Base-by-base conservation (phyloP, 495 filamentous ascomycete genomes). In the Beverwykella pulmonaria region DNA sequence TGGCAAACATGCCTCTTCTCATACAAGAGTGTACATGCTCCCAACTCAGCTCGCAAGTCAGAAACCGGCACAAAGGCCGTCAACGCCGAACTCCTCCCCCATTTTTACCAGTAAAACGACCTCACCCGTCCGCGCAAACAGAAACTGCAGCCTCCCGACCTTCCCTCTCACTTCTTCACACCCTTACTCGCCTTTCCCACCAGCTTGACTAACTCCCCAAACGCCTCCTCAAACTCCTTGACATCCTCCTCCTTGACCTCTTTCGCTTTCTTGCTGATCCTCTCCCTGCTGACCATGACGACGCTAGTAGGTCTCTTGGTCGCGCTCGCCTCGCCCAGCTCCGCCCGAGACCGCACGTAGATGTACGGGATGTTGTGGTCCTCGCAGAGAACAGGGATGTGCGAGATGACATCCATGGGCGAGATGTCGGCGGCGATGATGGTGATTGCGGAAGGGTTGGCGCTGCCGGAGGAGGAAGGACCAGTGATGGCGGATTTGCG, bases 291-390 rank as follows among this genome's bases (percentile, higher is more conserved):
- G 25, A 96, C 87, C 90, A 97, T 92, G 59, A 95, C 88, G 23
- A 97, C 93, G 78, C 91, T 95, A 27, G 94, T 98, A 23, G 94
- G 93, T 65, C 94, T 84, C 85, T 97, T 98, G 50, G 94, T 98
- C 66, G 85, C 87, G 26, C 92, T 91, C 26, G 94, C 92, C 59
- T 90, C 88, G 71, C 95, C 95, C 47, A 99, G 86, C 78, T 97
- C 92, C 58, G 90, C 92, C 64, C 94, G 87, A 53, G 87, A 91
- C 30, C 86, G 83, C 64, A 98, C 88, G 78, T 91, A 99, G 69
- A 98, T 81, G 79, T 98, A 99, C 3, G 93, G 93, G 56, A 97
- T 88, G 73, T 88, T 88, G 82, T 97, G 92, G 79, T 97, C 92
- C 79, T 99, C 94, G 84, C 95, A 98, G 48, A 98, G 87, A 17